Evolutionary conservation across 495 filamentous ascomycete genomes (phyloP).

Genomic region (Trichocladium uniseriatum): DNA sequence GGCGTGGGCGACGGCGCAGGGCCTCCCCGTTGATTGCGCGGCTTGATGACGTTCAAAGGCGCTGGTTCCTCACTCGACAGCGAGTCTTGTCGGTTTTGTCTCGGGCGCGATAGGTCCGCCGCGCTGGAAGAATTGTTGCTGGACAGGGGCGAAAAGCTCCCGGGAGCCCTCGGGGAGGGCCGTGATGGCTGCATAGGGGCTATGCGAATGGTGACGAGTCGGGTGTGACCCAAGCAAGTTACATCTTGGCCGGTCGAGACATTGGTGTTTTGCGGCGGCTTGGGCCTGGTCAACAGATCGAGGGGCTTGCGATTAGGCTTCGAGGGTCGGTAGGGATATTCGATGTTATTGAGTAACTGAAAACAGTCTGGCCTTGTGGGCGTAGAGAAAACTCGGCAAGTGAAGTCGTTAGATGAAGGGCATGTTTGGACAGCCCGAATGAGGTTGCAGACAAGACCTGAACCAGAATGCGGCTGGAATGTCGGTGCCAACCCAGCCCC

Average conservation of each 20-base stretch:
- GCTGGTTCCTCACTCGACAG: constrained; percentile 34
- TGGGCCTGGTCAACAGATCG: background rate
- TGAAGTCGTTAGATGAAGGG: no score
- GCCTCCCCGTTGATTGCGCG: constrained; percentile 9
- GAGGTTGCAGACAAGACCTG: background rate
- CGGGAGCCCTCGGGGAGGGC: constrained; percentile 40
- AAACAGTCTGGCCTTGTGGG: no score
- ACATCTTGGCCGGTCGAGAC: constrained; percentile 27
- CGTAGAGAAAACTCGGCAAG: no score
- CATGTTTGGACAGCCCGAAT: no score
- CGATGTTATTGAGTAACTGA: no score
- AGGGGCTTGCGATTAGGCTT: no score
- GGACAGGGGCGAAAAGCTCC: constrained; percentile 48
- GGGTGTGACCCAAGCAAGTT: constrained; percentile 13
- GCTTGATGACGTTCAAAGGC: constrained; percentile 25
- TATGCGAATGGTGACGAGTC: background rate
- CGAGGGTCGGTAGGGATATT: no score
- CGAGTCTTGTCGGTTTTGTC: constrained; percentile 38
- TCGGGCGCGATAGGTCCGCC: constrained; percentile 21
- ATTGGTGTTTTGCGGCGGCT: constrained; percentile 1
- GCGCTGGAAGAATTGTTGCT: constrained; percentile 23
- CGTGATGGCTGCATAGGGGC: constrained; percentile 42
- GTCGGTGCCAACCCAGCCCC: background rate
- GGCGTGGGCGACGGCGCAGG: constrained; percentile 21
- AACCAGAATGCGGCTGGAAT: background rate